These are phyloP conservation scores for Sarocladium oryzae DNA, from an alignment of 2,329 filamentous ascomycete genomes.

Conservation along the genomic window DNA sequence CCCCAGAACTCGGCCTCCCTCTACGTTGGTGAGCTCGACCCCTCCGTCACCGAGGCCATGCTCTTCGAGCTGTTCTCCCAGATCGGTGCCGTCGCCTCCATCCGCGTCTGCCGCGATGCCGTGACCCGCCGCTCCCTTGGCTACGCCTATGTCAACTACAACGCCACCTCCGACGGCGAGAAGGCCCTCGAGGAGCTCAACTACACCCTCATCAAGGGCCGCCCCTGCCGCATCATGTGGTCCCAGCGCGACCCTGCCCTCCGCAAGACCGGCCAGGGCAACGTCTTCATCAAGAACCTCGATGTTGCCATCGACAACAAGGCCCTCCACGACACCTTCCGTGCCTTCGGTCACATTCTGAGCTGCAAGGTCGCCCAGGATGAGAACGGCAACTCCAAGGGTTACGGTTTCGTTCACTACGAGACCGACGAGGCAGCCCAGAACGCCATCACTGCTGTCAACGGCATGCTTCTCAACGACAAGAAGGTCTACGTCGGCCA, in stretches of 20 bases:
- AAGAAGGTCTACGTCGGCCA: slow-evolving; percentile 99
- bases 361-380: slow-evolving; percentile 99
- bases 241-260: slow-evolving; percentile 98
- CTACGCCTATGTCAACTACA: slow-evolving; percentile 99
- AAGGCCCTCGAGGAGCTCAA: slow-evolving; percentile 98
- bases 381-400: slow-evolving; percentile 93
- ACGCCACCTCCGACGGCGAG: slow-evolving; percentile 92
- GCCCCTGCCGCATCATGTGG: slow-evolving; percentile 99
- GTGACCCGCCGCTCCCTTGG: slow-evolving; percentile 97
- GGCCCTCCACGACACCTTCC: slow-evolving; percentile 98
- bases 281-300: slow-evolving; percentile 99
- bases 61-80: slow-evolving; percentile 99
- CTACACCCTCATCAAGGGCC: slow-evolving; percentile 98
- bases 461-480: slow-evolving; percentile 99
- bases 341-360: slow-evolving; percentile 97
- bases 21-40: slow-evolving; percentile 97
- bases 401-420: slow-evolving; percentile 99
- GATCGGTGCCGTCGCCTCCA: slow-evolving; percentile 97
- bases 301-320: slow-evolving; percentile 99
- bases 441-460: slow-evolving; percentile 98
- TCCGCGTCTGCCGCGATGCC: slow-evolving; percentile 98
- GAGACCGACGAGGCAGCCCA: slow-evolving; percentile 96
- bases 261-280: slow-evolving; percentile 98
- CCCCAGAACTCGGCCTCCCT: slow-evolving; percentile 94
- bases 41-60: slow-evolving; percentile 98